Evolutionary conservation across 179 eudicot genomes (phyloP).

Genomic region (Heliamphora pulchella): DNA sequence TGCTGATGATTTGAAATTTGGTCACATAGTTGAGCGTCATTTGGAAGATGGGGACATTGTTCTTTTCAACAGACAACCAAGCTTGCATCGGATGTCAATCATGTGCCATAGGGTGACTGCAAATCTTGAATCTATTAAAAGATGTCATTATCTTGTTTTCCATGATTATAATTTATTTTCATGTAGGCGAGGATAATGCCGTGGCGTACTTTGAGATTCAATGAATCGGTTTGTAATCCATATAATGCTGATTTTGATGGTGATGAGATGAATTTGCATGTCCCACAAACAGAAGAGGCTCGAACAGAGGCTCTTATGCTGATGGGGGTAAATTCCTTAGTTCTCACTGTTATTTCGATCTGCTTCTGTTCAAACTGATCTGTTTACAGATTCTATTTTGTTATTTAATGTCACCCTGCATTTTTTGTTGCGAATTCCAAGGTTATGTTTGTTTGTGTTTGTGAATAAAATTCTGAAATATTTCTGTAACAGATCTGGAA

Average conservation of each 20-base stretch:
- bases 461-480: too few relatives aligned
- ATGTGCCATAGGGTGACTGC: constrained; percentile 86
- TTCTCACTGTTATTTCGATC: not conserved
- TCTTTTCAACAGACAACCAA: constrained; percentile 96
- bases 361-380: not conserved
- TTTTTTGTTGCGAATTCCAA: too few relatives aligned
- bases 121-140: not conserved
- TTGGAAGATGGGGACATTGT: constrained; percentile 92
- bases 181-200: constrained; percentile 96
- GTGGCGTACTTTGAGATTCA: constrained; percentile 97
- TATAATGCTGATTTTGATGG: constrained; percentile 99
- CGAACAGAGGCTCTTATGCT: constrained; percentile 84
- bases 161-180: constrained; percentile 4
- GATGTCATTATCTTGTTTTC: not conserved
- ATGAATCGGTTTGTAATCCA: constrained; percentile 98
- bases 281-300: constrained; percentile 98
- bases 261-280: constrained; percentile 99
- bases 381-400: not conserved
- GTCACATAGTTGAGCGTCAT: constrained; percentile 81
- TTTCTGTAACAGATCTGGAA: too few relatives aligned
- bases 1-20: constrained; percentile 82
- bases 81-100: constrained; percentile 98
- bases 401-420: not conserved
- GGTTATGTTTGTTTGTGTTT: too few relatives aligned
- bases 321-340: constrained; percentile 72